Evolutionary conservation across 2,329 filamentous ascomycete species (phyloP), one percentile per base, ranked within the genome.

Genomic region (Proliferodiscus dingleyae): DNA sequence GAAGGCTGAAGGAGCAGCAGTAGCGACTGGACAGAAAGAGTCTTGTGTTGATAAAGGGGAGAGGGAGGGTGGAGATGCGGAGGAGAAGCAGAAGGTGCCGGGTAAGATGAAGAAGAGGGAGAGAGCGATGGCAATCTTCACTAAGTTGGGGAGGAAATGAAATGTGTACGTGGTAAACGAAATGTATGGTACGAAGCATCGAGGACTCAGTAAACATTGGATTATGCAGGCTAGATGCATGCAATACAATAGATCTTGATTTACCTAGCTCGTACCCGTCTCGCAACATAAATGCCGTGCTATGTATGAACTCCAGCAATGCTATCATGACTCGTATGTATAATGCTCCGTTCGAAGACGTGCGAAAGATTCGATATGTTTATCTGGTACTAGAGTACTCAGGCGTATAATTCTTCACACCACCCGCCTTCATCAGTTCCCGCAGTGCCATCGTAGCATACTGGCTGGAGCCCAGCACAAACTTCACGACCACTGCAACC

Each of bases 361-460:
- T n/a, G n/a, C n/a, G n/a, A n/a, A n/a, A 34, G 3, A 34, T 8
- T 18, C 3, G 6, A 18, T 21, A 26, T n/a, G n/a, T 33, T 43
- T 34, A 44, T 5, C 33, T 30, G 34, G 15, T 24, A 28, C 51
- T 48, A 50, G 72, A 70, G 59, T 77, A 85, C 41, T 83, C 81
- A 5, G 82, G 77, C 64, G 80, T 79, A 57, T 75, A 85, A 6
- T 73, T 72, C 58, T 71, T 71, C 4, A 81, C 71, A 10, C 80
- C 82, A 2, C 81, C 61, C 53, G 80, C 81, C 60, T 81, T 85
- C 73, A 88, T 89, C 51, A 94, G 66, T 67, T 94, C 88, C 43
- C 88, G 71, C 53, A 94, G 64, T 10, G 86, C 85, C 73, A 94
- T 87, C 0, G 88, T 94, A 0, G 88, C 88, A 68, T 94, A 94